Evolutionary conservation across 495 filamentous ascomycete species (phyloP).

Genomic region (Xylaria grammica): DNA sequence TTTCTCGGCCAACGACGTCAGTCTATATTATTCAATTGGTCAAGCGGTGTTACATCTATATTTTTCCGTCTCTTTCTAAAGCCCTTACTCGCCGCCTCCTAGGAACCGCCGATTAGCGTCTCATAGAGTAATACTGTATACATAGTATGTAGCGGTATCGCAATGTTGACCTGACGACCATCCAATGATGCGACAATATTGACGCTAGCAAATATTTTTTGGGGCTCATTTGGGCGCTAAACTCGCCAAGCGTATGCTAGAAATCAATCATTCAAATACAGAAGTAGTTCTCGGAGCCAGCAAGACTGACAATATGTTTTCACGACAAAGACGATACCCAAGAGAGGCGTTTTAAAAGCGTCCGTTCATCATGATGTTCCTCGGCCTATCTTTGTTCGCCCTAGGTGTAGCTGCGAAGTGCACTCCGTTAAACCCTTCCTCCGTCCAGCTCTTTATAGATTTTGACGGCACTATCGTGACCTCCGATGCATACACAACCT

Average conservation of each 20-base stretch:
- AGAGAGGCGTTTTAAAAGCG: background rate
- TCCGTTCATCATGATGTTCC: background rate
- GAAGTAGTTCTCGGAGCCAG: background rate
- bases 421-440: background rate
- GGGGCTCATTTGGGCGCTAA: conserved; percentile 1
- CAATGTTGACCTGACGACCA: too few relatives aligned
- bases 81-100: too few relatives aligned
- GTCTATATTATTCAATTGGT: too few relatives aligned
- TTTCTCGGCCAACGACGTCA: too few relatives aligned
- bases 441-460: conserved; percentile 15
- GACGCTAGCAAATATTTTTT: background rate
- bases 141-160: too few relatives aligned
- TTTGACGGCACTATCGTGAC: conserved; percentile 20
- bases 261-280: background rate
- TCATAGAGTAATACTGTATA: too few relatives aligned
- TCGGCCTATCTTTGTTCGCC: conserved; percentile 2
- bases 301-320: background rate
- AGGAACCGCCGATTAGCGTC: too few relatives aligned
- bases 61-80: too few relatives aligned
- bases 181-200: background rate
- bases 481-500: conserved; percentile 8
- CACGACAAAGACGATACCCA: background rate
- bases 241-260: background rate
- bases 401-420: background rate
- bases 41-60: too few relatives aligned